Conservation (phyloP, 148 eudicot species). For the Fagopyrum tataricum region DNA sequence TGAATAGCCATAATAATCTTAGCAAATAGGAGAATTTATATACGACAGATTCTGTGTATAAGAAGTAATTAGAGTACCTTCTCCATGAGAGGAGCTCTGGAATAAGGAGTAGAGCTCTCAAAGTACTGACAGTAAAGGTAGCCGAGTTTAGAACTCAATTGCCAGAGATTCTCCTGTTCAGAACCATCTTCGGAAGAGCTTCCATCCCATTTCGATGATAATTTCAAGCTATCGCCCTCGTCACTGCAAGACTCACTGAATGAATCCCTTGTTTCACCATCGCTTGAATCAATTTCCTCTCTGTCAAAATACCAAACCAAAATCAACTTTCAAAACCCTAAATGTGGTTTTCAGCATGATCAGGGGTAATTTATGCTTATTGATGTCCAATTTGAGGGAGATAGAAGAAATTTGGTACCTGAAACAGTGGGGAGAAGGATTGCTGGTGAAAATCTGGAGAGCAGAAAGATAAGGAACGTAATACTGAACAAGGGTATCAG, state of each 20-base stretch:
- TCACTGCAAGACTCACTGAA: slow-evolving; percentile 90
- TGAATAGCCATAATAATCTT: neutral
- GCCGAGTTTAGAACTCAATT: slow-evolving; percentile 69
- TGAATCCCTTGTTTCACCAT: slow-evolving; percentile 72
- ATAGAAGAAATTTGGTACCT: slow-evolving; percentile 33
- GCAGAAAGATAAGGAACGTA: slow-evolving; percentile 96
- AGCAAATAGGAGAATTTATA: neutral
- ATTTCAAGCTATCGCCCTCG: slow-evolving; percentile 84
- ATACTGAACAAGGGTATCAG: slow-evolving; percentile 69
- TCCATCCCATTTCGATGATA: slow-evolving; percentile 82
- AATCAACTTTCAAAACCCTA: neutral
- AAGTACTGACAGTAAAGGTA: slow-evolving; percentile 74
- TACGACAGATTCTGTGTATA: neutral
- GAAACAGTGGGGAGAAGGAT: slow-evolving; percentile 41
- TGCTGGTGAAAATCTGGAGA: slow-evolving; percentile 75
- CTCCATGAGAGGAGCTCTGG: slow-evolving; percentile 92
- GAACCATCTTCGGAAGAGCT: slow-evolving; percentile 55
- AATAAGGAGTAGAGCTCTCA: slow-evolving; percentile 82
- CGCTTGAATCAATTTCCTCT: slow-evolving; percentile 35
- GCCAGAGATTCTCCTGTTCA: slow-evolving; percentile 52
- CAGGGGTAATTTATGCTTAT: neutral
- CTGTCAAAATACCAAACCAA: neutral
- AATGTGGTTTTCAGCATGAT: no score
- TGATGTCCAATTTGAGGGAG: neutral
- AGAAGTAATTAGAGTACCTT: slow-evolving; percentile 39